Evolutionary conservation across 192 early-diverging fungal genomes (phyloP).

Genomic region (Coemansia sp.): DNA sequence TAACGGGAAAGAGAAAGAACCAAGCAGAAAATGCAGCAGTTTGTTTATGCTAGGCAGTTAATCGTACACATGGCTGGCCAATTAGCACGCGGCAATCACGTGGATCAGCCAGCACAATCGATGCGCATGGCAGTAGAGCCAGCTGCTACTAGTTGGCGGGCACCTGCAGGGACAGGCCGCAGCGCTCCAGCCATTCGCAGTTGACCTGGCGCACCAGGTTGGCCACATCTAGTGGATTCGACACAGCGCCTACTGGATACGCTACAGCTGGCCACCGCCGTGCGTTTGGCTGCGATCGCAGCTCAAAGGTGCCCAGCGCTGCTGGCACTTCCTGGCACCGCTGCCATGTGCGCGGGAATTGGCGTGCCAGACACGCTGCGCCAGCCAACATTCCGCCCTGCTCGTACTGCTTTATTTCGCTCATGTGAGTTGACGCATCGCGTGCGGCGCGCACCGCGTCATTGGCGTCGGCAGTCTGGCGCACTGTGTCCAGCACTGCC

Average conservation of each 20-base stretch:
- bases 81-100: too few species aligned
- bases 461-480: constrained; percentile 2
- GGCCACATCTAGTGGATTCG: constrained; percentile 49
- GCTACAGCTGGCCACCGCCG: constrained; percentile 38
- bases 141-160: neutral
- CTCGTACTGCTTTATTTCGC: constrained; percentile 34
- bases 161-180: constrained; percentile 30
- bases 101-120: too few species aligned
- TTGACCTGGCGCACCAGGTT: constrained; percentile 47
- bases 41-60: constrained; percentile 1
- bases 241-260: constrained; percentile 43
- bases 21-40: too few species aligned
- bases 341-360: constrained; percentile 43
- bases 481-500: constrained; percentile 14
- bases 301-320: constrained; percentile 20
- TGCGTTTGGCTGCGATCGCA: constrained; percentile 33
- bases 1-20: too few species aligned
- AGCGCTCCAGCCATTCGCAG: constrained; percentile 33
- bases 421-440: constrained; percentile 16
- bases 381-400: constrained; percentile 18
- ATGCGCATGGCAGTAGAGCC: too few species aligned
- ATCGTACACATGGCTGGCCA: too few species aligned
- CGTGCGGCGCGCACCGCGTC: neutral
- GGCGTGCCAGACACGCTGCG: constrained; percentile 17
- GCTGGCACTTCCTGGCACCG: constrained; percentile 20